Evolutionary conservation across 305 asterid species (phyloP).

Genomic region (Solanum aculeatissimum): DNA sequence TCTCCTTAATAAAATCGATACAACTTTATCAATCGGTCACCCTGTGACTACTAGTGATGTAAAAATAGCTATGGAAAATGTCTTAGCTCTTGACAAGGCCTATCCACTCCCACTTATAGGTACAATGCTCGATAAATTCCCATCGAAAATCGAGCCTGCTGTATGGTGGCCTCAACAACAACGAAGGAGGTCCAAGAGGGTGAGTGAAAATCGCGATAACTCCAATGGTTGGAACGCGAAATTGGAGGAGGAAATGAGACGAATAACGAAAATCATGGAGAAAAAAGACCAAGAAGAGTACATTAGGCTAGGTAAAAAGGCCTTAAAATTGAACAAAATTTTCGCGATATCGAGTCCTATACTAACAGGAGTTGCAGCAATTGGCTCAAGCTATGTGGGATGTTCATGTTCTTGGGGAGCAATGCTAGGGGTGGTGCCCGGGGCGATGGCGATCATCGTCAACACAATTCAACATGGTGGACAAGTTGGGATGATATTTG

Average conservation of each 20-base stretch:
- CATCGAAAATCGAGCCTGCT: constrained; percentile 18
- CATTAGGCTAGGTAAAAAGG: constrained; percentile 22
- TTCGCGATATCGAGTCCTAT: constrained; percentile 24
- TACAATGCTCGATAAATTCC: constrained; percentile 39
- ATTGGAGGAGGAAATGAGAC: constrained; percentile 26
- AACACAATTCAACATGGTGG: constrained; percentile 56
- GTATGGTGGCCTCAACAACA: constrained; percentile 33
- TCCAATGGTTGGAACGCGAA: constrained; percentile 23
- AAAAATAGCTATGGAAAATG: constrained; percentile 8
- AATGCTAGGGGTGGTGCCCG: constrained; percentile 29
- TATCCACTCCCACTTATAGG: constrained; percentile 41
- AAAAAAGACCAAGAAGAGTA: constrained; percentile 28
- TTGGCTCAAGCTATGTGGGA: constrained; percentile 13
- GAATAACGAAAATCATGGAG: constrained; percentile 4
- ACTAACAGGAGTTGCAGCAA: constrained; percentile 19
- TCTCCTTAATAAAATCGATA: constrained; percentile 10
- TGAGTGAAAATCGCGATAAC: neutral
- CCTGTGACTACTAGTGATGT: constrained; percentile 7
- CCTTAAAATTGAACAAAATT: constrained; percentile 28
- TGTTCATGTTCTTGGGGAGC: constrained; percentile 19
- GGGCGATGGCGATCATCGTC: constrained; percentile 49
- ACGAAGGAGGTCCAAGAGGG: neutral
- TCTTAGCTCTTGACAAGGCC: constrained; percentile 37
- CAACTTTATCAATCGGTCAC: neutral
- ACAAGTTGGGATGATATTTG: constrained; percentile 72